Evolutionary conservation across 305 asterid genomes (phyloP).

Genomic region (Fraxinus baroniana): DNA sequence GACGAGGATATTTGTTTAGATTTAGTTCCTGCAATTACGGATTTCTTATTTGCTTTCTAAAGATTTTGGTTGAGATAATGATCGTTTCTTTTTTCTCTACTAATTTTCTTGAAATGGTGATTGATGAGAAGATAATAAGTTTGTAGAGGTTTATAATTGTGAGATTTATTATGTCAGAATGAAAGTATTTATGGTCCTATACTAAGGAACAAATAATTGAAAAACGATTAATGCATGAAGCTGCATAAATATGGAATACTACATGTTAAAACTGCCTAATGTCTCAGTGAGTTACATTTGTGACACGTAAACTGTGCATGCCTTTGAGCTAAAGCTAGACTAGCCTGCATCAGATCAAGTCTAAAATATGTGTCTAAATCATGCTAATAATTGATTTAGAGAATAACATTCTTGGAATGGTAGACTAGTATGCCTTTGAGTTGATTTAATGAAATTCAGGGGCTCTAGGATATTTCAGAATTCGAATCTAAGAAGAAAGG

Average conservation of each 20-base stretch:
- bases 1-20: slow-evolving; percentile 28
- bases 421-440: background rate
- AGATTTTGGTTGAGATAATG: slow-evolving; percentile 3
- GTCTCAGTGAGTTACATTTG: background rate
- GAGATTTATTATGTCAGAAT: background rate
- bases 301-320: background rate
- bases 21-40: slow-evolving; percentile 23
- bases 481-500: too few relatives aligned
- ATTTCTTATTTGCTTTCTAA: slow-evolving; percentile 18
- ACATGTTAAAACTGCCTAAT: background rate
- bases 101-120: slow-evolving; percentile 3
- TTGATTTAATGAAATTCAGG: background rate
- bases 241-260: background rate
- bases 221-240: background rate
- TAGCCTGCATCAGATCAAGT: background rate
- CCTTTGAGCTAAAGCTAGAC: background rate
- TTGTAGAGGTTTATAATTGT: background rate
- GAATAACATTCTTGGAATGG: background rate
- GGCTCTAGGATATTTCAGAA: background rate
- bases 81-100: slow-evolving; percentile 8
- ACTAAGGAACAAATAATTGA: background rate
- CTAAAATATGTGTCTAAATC: background rate
- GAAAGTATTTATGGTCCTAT: background rate
- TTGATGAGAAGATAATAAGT: background rate
- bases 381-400: background rate